Conservation (phyloP, 2,329 filamentous ascomycete genomes). For the Botrytis elliptica region DNA sequence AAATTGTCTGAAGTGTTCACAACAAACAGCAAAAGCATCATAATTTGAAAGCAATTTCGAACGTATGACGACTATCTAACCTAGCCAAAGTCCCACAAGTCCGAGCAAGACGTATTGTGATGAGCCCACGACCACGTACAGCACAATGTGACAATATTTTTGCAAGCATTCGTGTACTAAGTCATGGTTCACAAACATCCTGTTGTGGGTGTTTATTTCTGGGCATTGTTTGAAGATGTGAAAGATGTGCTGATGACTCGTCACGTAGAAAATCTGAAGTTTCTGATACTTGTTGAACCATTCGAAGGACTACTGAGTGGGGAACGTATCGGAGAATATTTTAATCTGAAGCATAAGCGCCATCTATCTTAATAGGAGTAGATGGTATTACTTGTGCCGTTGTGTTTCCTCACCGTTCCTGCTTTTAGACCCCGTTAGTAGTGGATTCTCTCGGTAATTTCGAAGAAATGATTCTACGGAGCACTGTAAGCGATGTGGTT, state of each 20-base stretch:
- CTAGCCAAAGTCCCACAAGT: constrained; percentile 19
- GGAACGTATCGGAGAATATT: constrained; percentile 19
- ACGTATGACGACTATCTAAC: constrained; percentile 18
- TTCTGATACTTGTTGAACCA: constrained; percentile 5
- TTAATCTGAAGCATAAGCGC: constrained; percentile 22
- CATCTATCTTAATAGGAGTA: constrained; percentile 3
- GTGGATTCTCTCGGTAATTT: constrained; percentile 9
- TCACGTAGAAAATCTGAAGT: constrained; percentile 9
- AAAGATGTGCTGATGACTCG: constrained; percentile 17
- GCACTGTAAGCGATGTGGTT: constrained; percentile 11
- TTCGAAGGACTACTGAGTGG: constrained; percentile 12
- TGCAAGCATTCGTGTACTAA: constrained; percentile 10
- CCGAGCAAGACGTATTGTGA: constrained; percentile 11
- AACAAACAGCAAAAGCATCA: constrained; percentile 9
- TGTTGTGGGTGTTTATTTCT: constrained; percentile 13
- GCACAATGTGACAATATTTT: constrained; percentile 8
- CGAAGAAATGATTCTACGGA: background rate
- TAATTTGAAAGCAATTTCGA: background rate
- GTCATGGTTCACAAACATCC: constrained; percentile 20
- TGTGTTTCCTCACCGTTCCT: constrained; percentile 8
- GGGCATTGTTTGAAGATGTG: constrained; percentile 19
- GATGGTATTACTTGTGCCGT: background rate
- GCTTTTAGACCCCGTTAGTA: constrained; percentile 6
- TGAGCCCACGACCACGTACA: constrained; percentile 5
- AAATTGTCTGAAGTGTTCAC: constrained; percentile 7